These are phyloP conservation scores for Phanerodontia chrysosporium DNA, from an alignment of 768 basidiomycete species.

Conservation along the genomic window DNA sequence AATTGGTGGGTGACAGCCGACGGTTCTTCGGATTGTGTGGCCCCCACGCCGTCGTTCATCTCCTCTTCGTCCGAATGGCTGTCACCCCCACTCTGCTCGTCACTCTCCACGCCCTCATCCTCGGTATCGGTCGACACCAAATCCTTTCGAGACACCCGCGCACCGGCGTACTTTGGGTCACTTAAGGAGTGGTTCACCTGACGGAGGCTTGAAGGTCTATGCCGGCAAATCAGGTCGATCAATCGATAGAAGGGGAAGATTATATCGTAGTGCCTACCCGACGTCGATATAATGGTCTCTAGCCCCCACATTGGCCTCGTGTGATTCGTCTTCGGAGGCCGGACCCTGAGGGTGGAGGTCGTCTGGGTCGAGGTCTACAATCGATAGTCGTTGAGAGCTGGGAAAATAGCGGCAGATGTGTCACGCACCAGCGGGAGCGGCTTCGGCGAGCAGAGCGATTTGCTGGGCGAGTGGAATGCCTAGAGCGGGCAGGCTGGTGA, in stretches of 20 bases:
- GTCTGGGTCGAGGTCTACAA: constrained; percentile 72
- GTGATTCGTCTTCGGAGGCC: constrained; percentile 37
- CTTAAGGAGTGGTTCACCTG: constrained; percentile 59
- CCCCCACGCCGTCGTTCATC: not conserved
- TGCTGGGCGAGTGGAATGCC: constrained; percentile 72
- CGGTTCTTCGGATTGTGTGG: no score
- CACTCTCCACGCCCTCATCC: constrained; percentile 14
- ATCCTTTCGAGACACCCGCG: constrained; percentile 56
- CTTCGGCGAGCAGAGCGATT: constrained; percentile 72
- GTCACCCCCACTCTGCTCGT: constrained; percentile 19
- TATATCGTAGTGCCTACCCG: constrained; percentile 48
- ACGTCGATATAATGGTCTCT: constrained; percentile 85
- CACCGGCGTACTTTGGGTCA: constrained; percentile 78
- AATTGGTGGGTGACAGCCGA: not conserved
- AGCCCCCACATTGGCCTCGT: constrained; percentile 30
- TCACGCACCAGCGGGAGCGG: constrained; percentile 64
- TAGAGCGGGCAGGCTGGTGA: constrained; percentile 12
- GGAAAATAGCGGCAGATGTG: not conserved
- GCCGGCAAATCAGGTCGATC: not conserved
- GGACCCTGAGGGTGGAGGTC: constrained; percentile 47
- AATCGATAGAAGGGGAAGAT: not conserved
- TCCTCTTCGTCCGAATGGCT: not conserved
- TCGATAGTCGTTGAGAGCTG: constrained; percentile 10
- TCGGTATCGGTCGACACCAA: constrained; percentile 39
- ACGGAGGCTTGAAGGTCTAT: constrained; percentile 67